Conservation (phyloP, 345 rosid genomes). For the Linum tenue region DNA sequence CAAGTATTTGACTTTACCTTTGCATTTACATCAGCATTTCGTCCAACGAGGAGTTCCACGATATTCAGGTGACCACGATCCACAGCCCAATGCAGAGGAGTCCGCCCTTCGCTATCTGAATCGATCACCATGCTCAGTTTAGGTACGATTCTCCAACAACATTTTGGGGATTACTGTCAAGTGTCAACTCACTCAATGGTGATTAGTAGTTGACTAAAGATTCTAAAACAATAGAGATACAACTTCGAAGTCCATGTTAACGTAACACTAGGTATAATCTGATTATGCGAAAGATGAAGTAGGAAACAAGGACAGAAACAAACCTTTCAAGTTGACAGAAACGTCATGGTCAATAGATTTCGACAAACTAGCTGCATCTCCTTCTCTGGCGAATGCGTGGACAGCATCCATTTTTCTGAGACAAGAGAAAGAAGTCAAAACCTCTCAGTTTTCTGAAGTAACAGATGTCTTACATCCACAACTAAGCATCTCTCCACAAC, state of each 20-base stretch:
- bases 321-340: conserved; percentile 62
- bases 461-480: background rate
- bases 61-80: conserved; percentile 70
- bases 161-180: background rate
- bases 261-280: background rate
- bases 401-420: conserved; percentile 83
- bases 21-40: conserved; percentile 65
- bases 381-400: conserved; percentile 89
- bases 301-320: background rate
- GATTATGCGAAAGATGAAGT: too few species aligned
- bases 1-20: conserved; percentile 34
- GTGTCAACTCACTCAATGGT: background rate
- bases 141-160: background rate
- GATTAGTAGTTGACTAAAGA: background rate
- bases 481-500: background rate
- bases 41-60: conserved; percentile 47
- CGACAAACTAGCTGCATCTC: conserved; percentile 57
- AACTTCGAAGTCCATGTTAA: background rate
- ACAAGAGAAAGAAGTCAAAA: background rate
- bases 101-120: conserved; percentile 85
- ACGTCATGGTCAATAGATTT: conserved; percentile 67
- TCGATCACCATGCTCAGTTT: conserved; percentile 7
- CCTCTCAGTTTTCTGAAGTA: background rate
- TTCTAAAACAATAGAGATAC: background rate
- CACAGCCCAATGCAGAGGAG: conserved; percentile 95